These are phyloP conservation scores for Pseudogymnoascus sp. DNA, from an alignment of 2,329 filamentous ascomycete genomes.

Conservation along the genomic window DNA sequence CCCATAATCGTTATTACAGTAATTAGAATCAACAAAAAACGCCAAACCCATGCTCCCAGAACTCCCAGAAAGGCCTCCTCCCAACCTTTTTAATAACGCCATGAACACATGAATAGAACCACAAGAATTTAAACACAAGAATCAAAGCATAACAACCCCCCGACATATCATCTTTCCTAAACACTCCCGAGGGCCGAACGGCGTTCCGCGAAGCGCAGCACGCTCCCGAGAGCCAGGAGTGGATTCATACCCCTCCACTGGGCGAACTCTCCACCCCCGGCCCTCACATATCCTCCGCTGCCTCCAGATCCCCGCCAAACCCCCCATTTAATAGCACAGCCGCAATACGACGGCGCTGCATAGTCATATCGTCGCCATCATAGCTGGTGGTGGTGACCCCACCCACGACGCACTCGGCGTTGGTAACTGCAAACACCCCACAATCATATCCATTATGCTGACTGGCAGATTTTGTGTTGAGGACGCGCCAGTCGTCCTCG, in stretches of 20 bases:
- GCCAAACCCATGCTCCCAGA: background rate
- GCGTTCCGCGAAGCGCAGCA: slow-evolving; percentile 19
- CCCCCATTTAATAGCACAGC: slow-evolving; percentile 59
- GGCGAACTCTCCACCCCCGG: background rate
- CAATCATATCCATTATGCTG: slow-evolving; percentile 67
- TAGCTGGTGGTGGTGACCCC: slow-evolving; percentile 37
- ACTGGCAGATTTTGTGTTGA: slow-evolving; percentile 39
- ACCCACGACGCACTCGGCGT: slow-evolving; percentile 50
- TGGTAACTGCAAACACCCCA: slow-evolving; percentile 68
- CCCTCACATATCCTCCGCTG: slow-evolving; percentile 1
- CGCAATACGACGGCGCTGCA: slow-evolving; percentile 54
- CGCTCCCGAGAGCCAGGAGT: slow-evolving; percentile 9
- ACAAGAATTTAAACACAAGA: background rate
- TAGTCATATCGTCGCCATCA: slow-evolving; percentile 43
- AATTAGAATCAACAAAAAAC: background rate
- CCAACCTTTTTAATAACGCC: background rate
- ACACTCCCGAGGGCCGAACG: slow-evolving; percentile 16
- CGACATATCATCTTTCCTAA: slow-evolving; percentile 7
- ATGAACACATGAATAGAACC: background rate
- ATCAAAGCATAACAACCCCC: background rate
- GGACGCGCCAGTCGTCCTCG: slow-evolving; percentile 49
- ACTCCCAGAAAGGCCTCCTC: background rate
- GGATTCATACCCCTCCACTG: background rate
- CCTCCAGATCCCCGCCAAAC: slow-evolving; percentile 37
- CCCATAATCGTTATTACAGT: background rate